phyloP scores from a whole-genome alignment of 139 green algal genomes.

The Chlorella ohadii region DNA sequence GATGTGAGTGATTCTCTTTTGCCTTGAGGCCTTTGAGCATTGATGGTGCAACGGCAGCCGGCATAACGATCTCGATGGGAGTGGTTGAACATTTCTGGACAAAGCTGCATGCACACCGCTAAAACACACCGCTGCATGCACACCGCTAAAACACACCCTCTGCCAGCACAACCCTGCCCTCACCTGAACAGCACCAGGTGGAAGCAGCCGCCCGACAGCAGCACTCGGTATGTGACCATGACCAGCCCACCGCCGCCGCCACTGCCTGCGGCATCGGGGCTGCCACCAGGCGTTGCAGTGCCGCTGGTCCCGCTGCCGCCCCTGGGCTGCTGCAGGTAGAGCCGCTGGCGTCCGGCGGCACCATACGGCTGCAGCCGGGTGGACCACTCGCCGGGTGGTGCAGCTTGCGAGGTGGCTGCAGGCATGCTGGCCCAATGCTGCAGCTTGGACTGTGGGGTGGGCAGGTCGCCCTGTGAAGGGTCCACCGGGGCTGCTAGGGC shows the following conservation, averaged over 20 bases:
- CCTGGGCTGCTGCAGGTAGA: slow-evolving; percentile 18
- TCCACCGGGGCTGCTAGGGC: background rate
- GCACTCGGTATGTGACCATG: slow-evolving; percentile 40
- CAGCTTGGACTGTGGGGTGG: background rate
- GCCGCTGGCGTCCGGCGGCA: slow-evolving; percentile 16
- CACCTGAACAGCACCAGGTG: slow-evolving; percentile 53
- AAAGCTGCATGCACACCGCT: too few relatives aligned
- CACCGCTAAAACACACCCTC: too few relatives aligned
- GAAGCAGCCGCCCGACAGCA: slow-evolving; percentile 7
- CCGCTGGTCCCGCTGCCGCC: background rate
- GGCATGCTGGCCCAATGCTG: background rate
- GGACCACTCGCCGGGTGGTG: background rate
- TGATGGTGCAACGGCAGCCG: too few relatives aligned
- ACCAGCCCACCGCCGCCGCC: background rate
- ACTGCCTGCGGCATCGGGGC: background rate
- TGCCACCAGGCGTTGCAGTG: too few relatives aligned
- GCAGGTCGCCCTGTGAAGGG: background rate
- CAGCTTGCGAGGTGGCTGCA: background rate
- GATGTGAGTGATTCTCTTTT: too few relatives aligned
- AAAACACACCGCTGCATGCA: too few relatives aligned
- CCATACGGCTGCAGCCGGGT: background rate
- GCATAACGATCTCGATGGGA: too few relatives aligned
- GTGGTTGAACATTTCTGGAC: too few relatives aligned
- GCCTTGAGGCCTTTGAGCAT: too few relatives aligned
- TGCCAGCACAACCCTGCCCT: too few relatives aligned